Evolutionary conservation across 805 yeast species (phyloP).

Genomic region (Wickerhamiella alocasiicola): DNA sequence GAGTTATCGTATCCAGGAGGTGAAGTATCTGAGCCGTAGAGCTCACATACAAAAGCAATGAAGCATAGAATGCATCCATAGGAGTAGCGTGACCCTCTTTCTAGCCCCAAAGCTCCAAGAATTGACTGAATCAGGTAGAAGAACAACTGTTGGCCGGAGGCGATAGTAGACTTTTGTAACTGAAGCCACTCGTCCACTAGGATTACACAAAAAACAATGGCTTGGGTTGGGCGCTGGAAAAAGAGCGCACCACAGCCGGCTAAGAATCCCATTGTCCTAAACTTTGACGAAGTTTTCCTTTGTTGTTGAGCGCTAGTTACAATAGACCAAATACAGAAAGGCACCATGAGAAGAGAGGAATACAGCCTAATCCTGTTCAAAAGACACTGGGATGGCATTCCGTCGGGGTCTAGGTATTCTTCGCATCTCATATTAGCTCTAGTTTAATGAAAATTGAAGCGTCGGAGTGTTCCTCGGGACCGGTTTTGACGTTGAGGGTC

Average conservation of each 20-base stretch:
- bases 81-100: neutral
- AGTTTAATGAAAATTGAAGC: too few species aligned
- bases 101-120: neutral
- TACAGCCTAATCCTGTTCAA: neutral
- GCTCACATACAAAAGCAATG: slow-evolving; percentile 1
- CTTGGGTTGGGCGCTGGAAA: neutral
- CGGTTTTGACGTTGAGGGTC: too few species aligned
- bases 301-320: neutral
- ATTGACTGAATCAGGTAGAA: slow-evolving; percentile 1
- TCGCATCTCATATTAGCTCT: slow-evolving; percentile 6
- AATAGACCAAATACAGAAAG: slow-evolving; percentile 3
- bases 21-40: slow-evolving; percentile 5
- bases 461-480: too few species aligned
- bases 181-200: slow-evolving; percentile 7
- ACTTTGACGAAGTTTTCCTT: neutral
- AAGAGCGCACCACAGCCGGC: neutral
- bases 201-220: neutral
- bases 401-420: neutral
- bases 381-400: slow-evolving; percentile 8
- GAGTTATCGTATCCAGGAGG: slow-evolving; percentile 13
- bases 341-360: neutral
- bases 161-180: neutral
- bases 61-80: neutral
- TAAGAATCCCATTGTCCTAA: neutral
- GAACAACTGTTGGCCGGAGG: slow-evolving; percentile 3